Conservation (phyloP, 2,329 filamentous ascomycete genomes). For the Cylindrodendrum hubeiense region DNA sequence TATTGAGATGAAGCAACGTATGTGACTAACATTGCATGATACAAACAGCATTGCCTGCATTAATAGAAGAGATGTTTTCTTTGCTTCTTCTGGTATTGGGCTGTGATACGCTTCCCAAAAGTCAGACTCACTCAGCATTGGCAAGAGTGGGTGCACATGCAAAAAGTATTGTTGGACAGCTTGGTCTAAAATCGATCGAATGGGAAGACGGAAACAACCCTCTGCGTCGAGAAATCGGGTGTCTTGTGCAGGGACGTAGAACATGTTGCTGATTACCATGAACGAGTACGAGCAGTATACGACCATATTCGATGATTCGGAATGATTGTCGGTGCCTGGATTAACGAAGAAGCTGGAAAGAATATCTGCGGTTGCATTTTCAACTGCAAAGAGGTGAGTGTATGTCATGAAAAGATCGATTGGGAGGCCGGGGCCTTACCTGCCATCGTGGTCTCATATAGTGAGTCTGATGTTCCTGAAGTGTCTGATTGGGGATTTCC, state of each 20-base stretch:
- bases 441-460: not conserved
- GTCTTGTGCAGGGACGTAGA: slow-evolving; percentile 2
- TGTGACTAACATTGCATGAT: not conserved
- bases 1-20: not conserved
- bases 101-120: slow-evolving; percentile 6
- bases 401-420: not conserved
- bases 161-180: slow-evolving; percentile 8
- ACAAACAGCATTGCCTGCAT: slow-evolving; percentile 5
- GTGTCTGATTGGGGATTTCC: not conserved
- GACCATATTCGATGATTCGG: not conserved
- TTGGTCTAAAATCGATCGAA: slow-evolving; percentile 3
- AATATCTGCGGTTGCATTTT: not conserved
- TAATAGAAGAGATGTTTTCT: not conserved
- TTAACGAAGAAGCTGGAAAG: not conserved
- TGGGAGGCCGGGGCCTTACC: not conserved
- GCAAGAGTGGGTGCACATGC: slow-evolving; percentile 6
- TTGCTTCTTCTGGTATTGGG: not conserved
- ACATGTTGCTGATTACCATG: slow-evolving; percentile 1
- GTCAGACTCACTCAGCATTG: slow-evolving; percentile 3
- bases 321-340: not conserved
- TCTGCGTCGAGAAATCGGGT: slow-evolving; percentile 1
- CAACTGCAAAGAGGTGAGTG: not conserved
- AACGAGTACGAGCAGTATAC: slow-evolving; percentile 6
- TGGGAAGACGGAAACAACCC: not conserved
- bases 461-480: not conserved